Evolutionary conservation across 495 filamentous ascomycete species (phyloP), one percentile per base, ranked within the genome.

Genomic region (Thermothielavioides terrestris): DNA sequence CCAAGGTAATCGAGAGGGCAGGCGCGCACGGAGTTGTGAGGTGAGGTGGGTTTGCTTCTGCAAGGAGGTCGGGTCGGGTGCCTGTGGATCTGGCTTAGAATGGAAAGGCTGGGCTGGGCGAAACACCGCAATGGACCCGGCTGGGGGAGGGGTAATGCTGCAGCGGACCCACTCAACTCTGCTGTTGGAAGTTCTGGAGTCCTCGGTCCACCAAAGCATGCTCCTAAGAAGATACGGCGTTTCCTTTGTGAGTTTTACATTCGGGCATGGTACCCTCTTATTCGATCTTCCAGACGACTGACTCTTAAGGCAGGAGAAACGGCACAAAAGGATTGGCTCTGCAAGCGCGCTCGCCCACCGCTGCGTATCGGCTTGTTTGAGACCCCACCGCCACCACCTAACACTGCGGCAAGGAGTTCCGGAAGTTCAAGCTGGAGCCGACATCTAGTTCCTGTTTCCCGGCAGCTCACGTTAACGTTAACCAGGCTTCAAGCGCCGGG

Each of bases 61-160:
- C n/a, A n/a, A n/a, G 47, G 39, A 45, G 49, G 49, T 52, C 45
- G 45, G n/a, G 27, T 28, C 42, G 42, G 50, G 42, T 47, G 35
- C 43, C 50, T 46, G 50, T 47, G 50, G 50, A 50, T 39, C 40
- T 52, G 25, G 18, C 31, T 32, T 18, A 31, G 27, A 30, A 27
- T 23, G 38, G 31, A 54, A 54, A 23, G 51, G 44, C 30, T 42
- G 43, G 51, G 44, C 30, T 42, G 43, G 52, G 39, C 28, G 46
- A 34, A 41, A 34, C 52, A 18, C 42, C 22, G 37, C 37, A 45
- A 25, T 32, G 25, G 35, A 30, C 32, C 20, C 25, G 15, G 20
- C 11, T 8, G 26, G 17, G 46, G 52, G 45, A 45, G 46, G 52
- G 52, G 46, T 49, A 54, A 49, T n/a, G 31, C 31, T 42, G 6